These are phyloP conservation scores for Stentor roeselii DNA, from an alignment of 73 alveolate species.

Conservation along the genomic window DNA sequence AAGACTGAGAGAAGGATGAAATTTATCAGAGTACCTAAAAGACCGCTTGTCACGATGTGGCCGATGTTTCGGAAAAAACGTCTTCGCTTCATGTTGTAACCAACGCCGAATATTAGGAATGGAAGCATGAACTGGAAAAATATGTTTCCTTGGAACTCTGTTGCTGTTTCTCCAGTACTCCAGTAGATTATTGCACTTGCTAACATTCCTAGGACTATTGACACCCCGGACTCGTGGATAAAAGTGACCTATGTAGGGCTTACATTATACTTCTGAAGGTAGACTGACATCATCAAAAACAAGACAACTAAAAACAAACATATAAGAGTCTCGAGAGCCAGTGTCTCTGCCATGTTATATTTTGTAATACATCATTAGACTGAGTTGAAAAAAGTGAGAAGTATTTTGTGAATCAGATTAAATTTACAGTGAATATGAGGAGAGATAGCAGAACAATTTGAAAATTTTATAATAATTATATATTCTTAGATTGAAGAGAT, in stretches of 20 bases:
- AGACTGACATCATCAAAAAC: conserved; percentile 4
- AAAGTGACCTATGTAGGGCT: not conserved
- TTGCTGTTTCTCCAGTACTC: not conserved
- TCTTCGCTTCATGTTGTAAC: conserved; percentile 32
- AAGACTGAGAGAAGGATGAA: conserved; percentile 78
- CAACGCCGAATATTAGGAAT: conserved; percentile 74
- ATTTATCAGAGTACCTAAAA: conserved; percentile 88
- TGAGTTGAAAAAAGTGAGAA: too few species aligned
- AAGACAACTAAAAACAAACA: not conserved
- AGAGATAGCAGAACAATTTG: too few species aligned
- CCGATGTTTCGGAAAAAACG: conserved; percentile 86
- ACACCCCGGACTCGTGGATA: conserved; percentile 2
- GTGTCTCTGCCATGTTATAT: conserved; percentile 21
- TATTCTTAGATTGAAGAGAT: too few species aligned
- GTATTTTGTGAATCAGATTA: too few species aligned
- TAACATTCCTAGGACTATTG: not conserved
- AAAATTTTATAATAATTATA: too few species aligned
- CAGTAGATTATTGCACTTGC: not conserved
- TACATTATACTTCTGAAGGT: conserved; percentile 22
- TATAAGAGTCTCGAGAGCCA: not conserved
- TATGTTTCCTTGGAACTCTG: conserved; percentile 15
- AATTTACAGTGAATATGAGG: too few species aligned
- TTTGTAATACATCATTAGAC: too few species aligned
- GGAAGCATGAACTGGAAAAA: conserved; percentile 86
- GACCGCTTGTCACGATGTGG: conserved; percentile 88